Evolutionary conservation across 768 basidiomycete species (phyloP), one percentile per base, ranked within the genome.

Genomic region (Inosperma sp.): DNA sequence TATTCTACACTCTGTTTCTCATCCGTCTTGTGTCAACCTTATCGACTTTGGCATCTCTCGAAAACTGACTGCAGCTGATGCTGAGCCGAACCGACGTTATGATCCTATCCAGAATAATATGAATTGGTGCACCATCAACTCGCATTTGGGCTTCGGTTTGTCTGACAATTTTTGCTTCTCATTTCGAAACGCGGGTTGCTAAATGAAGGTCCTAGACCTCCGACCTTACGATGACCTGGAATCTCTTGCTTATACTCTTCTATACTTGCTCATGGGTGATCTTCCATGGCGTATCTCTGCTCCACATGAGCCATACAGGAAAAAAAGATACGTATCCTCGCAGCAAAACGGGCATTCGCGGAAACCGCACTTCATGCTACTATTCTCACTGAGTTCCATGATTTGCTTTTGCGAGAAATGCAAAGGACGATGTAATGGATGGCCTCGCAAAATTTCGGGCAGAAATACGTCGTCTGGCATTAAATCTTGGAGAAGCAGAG

Each of bases 31-130:
- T 40, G 53, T 71, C 53, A 44, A 49, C 21, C 54, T 70, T 33
- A 59, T 68, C 48, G 66, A 69, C 49, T 68, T 66, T 55, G 65
- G 65, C 14, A 61, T 68, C 42, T 52, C 68, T 37, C 52, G 42
- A 29, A 58, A 34, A 34, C 33, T 34, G 5, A 34, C 33, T 34
- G 33, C 33, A 10, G 33, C 9, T 34, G 10, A 36, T 36, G 12
- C n/a, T 36, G 12, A 5, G 35, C 35, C 35, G 35, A 36, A 36
- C n/a, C 35, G 27, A 30, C 39, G 56, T 53, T 43, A 35, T 14
- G 29, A 34, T 16, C 35, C 35, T 7, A n/a, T 36, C 35, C 6
- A 36, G 35, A 36, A 9, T 36, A 16, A 36, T 36, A n/a, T n/a
- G 21, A n/a, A 36, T 36, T 36, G 35, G 14, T 36, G 35, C n/a